phyloP scores from a whole-genome alignment of 495 filamentous ascomycete genomes.

The Astrothelium subdiscretum region DNA sequence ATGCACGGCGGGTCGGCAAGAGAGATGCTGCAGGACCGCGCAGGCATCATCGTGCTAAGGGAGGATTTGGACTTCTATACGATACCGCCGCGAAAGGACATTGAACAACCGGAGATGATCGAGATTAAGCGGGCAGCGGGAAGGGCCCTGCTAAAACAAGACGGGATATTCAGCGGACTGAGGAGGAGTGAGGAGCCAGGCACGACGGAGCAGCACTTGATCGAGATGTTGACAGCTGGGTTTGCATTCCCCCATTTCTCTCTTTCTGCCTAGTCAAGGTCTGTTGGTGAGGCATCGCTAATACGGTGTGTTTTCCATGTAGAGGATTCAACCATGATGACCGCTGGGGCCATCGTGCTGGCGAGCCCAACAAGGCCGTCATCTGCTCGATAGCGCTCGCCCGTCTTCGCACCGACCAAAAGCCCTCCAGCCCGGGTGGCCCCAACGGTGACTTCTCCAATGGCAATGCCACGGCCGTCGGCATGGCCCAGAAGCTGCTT shows the following conservation, averaged over 20 bases:
- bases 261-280: background rate
- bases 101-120: constrained; percentile 84
- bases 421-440: constrained; percentile 19
- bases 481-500: constrained; percentile 97
- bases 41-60: constrained; percentile 91
- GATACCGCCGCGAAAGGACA: constrained; percentile 79
- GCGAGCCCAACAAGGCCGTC: constrained; percentile 94
- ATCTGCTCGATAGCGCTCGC: constrained; percentile 94
- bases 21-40: constrained; percentile 75
- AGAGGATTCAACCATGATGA: constrained; percentile 96
- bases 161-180: constrained; percentile 92
- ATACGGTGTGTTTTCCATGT: too few species aligned
- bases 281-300: too few species aligned
- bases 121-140: constrained; percentile 93
- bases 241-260: constrained; percentile 36
- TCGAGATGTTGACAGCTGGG: constrained; percentile 99
- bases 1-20: constrained; percentile 51
- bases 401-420: constrained; percentile 81
- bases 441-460: constrained; percentile 48
- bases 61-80: constrained; percentile 97
- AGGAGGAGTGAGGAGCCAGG: constrained; percentile 90
- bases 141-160: constrained; percentile 70
- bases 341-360: constrained; percentile 87
- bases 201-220: constrained; percentile 95
- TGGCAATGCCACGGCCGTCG: constrained; percentile 53